Base-by-base conservation (phyloP, 2,329 filamentous ascomycete species). In the Hortaea sp. region DNA sequence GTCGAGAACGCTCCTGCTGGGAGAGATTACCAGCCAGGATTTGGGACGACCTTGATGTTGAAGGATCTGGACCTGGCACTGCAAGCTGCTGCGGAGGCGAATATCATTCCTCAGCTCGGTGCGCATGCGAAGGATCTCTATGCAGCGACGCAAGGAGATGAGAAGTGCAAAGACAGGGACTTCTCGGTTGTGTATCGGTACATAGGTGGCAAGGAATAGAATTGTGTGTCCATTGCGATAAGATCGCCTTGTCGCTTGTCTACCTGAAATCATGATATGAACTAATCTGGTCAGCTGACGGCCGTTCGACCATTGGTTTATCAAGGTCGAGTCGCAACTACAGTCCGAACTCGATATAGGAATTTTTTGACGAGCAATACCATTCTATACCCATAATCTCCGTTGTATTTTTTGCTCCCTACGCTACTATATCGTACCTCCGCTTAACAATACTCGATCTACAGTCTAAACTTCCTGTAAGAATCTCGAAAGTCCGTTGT, bases 1-100 rank as follows among this genome's bases (percentile, higher is more conserved):
- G 75, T 90, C 20, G 80, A 83, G 50, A 78, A 76, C 0, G 78
- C 87, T 1, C 88, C 90, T 0, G 84, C 88, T 0, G 78, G 75
- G 45, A 74, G 84, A 47, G 88, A 84, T 45, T 98, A 75, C 47
- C 67, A 70, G 20, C 71, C 71, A 13, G 72, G 72, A 0, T 75
- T 75, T 51, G 71, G 72, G 4, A 66, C 72, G n/a, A 60, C 63
- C 43, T 56, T 75, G n/a, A 71, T 71, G 56, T 66, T 69, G 51
- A 75, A 75, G 51, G 72, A 74, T 53, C 49, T 75, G 45, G 71
- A 67, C 52, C 58, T 75, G 20, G 72, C 72, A 3, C 58, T 74
- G 46, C 66, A 70, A 52, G 69, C 70, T 38, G 67, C 66, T 4
- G 64, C 66, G 10, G 69, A 73, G 30, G 62, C 63, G 10, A 63